Percentiles rank a stretch among this genome's conserved stretches.
These are phyloP conservation scores for Gomphus sp. DNA, from an alignment of 1,284 basidiomycete genomes.

Conservation along the genomic window DNA sequence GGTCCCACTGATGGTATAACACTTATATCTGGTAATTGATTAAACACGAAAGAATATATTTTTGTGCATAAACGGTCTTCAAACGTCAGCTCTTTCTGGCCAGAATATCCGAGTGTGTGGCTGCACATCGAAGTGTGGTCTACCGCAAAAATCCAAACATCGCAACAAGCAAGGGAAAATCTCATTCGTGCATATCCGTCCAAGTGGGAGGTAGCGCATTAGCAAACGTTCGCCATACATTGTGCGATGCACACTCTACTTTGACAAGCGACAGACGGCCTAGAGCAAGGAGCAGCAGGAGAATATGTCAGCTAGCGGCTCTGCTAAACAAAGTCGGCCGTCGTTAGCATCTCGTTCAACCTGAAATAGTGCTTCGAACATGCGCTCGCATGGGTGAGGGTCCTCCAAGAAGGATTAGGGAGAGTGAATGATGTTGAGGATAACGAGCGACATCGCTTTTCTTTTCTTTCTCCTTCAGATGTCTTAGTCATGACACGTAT, in stretches of 20 bases:
- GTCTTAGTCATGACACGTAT: no score
- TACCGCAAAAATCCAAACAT: neutral
- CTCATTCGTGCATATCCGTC: neutral
- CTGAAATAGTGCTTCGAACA: constrained; percentile 1
- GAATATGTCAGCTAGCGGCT: constrained; percentile 1
- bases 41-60: neutral
- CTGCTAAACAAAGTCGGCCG: neutral
- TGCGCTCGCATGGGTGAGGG: neutral
- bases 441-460: no score
- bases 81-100: neutral
- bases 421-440: no score
- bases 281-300: neutral
- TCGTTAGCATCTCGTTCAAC: neutral
- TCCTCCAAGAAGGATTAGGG: neutral
- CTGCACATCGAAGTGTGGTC: neutral
- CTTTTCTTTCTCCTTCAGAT: no score
- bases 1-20: neutral
- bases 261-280: constrained; percentile 1
- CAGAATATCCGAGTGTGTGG: neutral
- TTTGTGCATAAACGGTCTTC: no score
- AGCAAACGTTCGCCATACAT: neutral
- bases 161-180: neutral
- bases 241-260: neutral
- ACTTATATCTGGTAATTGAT: neutral
- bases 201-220: neutral